A percentile compares a stretch with the other conserved stretches of the same genome.
These are phyloP conservation scores for Eucalyptus rudis DNA, from an alignment of 345 rosid genomes.

Conservation along the genomic window DNA sequence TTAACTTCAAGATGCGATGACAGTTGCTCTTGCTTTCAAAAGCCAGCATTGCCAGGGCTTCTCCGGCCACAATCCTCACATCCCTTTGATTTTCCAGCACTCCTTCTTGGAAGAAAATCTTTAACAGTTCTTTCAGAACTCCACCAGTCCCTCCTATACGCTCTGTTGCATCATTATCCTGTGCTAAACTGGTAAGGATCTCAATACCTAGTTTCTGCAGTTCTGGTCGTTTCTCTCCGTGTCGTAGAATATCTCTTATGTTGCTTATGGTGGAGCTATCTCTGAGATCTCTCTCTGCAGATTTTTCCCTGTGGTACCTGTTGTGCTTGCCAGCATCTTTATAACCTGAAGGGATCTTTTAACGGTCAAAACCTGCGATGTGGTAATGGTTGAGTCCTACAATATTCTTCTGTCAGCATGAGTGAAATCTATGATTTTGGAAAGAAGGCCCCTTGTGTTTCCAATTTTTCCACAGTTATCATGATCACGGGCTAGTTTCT, in stretches of 20 bases:
- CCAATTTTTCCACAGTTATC: conserved; percentile 88
- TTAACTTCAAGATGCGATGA: conserved; percentile 38
- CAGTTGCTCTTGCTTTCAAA: conserved; percentile 67
- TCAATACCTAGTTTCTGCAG: conserved; percentile 64
- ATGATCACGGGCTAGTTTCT: conserved; percentile 60
- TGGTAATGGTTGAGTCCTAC: conserved; percentile 29
- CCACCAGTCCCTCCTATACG: conserved; percentile 69
- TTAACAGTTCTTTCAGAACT: conserved; percentile 50
- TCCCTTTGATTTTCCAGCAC: conserved; percentile 1
- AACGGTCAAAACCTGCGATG: conserved; percentile 39
- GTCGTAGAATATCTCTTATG: conserved; percentile 48
- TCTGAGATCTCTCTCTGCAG: conserved; percentile 68
- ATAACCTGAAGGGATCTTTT: conserved; percentile 57
- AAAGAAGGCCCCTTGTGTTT: conserved; percentile 67
- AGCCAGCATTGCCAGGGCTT: conserved; percentile 71
- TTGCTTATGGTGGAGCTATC: conserved; percentile 52
- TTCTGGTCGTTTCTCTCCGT: conserved; percentile 29
- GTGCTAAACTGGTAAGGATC: conserved; percentile 49
- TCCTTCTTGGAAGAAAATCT: conserved; percentile 23
- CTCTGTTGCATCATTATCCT: conserved; percentile 49
- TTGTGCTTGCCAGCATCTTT: conserved; percentile 61
- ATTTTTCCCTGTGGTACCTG: conserved; percentile 48
- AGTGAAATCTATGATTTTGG: conserved; percentile 63
- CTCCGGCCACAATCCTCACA: conserved; percentile 62
- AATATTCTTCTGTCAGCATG: conserved; percentile 33